Base-by-base conservation (phyloP, 768 basidiomycete species). In the Thelephora ganbajun region DNA sequence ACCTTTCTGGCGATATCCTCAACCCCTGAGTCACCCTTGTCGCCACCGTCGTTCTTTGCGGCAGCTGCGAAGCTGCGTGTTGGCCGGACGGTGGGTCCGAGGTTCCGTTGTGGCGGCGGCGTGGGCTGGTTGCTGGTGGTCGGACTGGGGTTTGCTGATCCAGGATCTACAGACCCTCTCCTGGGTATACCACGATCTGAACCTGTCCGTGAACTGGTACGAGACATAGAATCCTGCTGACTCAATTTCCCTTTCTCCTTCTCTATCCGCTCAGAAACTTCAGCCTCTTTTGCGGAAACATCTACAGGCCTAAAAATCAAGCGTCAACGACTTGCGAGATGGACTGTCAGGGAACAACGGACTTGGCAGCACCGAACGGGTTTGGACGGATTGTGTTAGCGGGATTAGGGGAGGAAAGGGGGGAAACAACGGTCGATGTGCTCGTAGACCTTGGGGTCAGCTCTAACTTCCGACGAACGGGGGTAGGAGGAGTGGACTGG, bases 361-460 rank as follows among this genome's bases (percentile, higher is more conserved):
- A 87, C 86, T 67, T 82, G 33, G 94, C 94, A 47, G 73, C 71
- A 44, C 94, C 96, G 58, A 98, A 98, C 5, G 93, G 93, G 61
- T 74, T 91, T 50, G 82, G 59, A 33, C 77, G 66, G 33, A 69
- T 59, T 33, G 45, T 5, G 69, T 54, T 41, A 66, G 69, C 64
- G 55, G 85, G 75, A 65, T 83, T 83, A 0, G 86, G 87, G 6
- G 87, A 88, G 0, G 83, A 79, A 39, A 90, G 68, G 2, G 89
- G 83, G 14, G 86, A 83, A 23, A 85, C 74, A 11, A 72, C 71
- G 9, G 76, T 70, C 14, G 89, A 90, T 2, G 66, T 71, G 42
- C 68, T 72, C 11, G 74, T 76, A 26, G 85, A 75, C 33, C 90
- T 80, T 20, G 93, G 92, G 2, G 93, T 67, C 34, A 96, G 76